Evolutionary conservation across 2,329 filamentous ascomycete species (phyloP).

Genomic region (Microsporum ferrugineum): DNA sequence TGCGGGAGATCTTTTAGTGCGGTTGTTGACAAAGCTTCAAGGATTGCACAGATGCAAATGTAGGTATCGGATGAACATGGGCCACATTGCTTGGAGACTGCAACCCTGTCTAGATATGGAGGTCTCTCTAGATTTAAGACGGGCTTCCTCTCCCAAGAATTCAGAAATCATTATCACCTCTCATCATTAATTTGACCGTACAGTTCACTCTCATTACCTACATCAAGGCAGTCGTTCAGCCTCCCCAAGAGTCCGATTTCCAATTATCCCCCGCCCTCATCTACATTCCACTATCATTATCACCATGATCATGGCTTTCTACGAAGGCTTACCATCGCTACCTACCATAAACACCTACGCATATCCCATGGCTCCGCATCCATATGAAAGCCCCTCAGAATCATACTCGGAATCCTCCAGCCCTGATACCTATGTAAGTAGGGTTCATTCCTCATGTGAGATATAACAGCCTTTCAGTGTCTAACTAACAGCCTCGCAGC

Average conservation of each 20-base stretch:
- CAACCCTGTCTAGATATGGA: neutral
- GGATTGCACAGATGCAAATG: neutral
- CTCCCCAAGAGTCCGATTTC: neutral
- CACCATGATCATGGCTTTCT: neutral
- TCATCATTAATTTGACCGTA: neutral
- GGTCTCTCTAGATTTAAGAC: neutral
- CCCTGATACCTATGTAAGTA: conserved; percentile 1
- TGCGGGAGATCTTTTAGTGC: neutral
- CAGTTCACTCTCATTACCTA: neutral
- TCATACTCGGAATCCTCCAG: conserved; percentile 4
- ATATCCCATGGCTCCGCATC: neutral
- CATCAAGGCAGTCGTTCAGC: neutral
- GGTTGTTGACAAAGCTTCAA: neutral
- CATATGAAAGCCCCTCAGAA: conserved; percentile 1
- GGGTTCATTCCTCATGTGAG: neutral
- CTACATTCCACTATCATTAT: neutral
- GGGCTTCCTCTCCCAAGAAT: neutral
- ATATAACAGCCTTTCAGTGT: neutral
- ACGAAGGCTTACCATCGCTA: conserved; percentile 22
- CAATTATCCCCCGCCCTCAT: neutral
- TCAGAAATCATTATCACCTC: neutral
- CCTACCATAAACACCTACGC: neutral
- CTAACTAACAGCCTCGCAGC: conserved; percentile 6
- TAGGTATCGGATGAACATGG: neutral
- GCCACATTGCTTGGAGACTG: neutral